A percentile compares a stretch with the other conserved stretches of the same genome.
Evolutionary conservation across 2,329 filamentous ascomycete species (phyloP).

Genomic region (Epichloe aotearoae): DNA sequence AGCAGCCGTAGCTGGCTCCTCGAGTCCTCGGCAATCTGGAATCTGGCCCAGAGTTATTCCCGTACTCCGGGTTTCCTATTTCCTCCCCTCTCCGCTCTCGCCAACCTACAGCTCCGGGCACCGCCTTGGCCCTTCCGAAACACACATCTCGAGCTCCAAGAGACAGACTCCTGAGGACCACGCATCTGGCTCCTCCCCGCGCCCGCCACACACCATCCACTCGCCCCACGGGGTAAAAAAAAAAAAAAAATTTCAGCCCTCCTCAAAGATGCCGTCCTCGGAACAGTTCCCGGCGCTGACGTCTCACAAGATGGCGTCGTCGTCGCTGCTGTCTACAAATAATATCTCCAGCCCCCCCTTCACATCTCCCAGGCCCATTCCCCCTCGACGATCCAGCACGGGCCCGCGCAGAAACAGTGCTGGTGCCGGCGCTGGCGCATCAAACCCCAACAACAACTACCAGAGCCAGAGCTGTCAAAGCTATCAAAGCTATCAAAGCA

Average conservation of each 20-base stretch:
- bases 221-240: neutral
- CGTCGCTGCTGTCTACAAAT: constrained; percentile 9
- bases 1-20: no score
- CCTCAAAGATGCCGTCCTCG: neutral
- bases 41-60: no score
- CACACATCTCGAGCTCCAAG: no score
- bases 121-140: no score
- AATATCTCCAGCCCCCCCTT: neutral
- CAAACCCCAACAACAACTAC: neutral
- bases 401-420: constrained; percentile 12
- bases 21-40: no score
- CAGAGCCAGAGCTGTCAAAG: neutral
- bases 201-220: neutral
- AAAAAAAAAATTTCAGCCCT: no score
- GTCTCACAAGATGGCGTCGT: constrained; percentile 13
- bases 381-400: constrained; percentile 54
- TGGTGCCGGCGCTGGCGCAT: neutral
- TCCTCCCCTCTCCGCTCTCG: no score
- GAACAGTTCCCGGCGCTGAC: constrained; percentile 1
- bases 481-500: neutral
- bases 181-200: neutral
- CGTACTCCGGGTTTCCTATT: no score
- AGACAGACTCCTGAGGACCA: no score
- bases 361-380: constrained; percentile 31
- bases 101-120: no score